Base-by-base conservation (phyloP, 805 yeast genomes). In the Metschnikowia shivogae region DNA sequence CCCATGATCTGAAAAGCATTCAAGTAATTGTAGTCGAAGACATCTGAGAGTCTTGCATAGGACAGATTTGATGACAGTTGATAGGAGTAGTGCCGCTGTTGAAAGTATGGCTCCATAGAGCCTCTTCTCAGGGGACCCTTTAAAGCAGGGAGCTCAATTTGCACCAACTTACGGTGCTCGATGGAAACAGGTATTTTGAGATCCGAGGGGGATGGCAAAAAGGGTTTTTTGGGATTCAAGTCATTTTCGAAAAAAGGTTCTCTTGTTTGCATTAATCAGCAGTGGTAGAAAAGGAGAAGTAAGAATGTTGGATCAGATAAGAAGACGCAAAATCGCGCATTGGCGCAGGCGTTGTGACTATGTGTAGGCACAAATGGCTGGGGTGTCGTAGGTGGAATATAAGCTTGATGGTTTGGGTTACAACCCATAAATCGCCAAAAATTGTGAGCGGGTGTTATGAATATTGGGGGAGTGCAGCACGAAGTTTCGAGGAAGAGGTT, bases 71-170 rank as follows among this genome's bases (percentile, higher is more conserved):
- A 20, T 5, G 52, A 45, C 26, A 44, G 33, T 2, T 45, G 39
- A 10, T 36, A 42, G 5, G 53, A 40, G 28, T 30, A n/a, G 19
- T 45, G 29, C 28, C 41, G 38, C 12, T 36, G 13, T 12, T 42
- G 46, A 37, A 47, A 53, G 42, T 53, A 53, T 6, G 57, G 57
- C 27, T 53, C 56, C 42, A 49, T 48, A 9, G 55, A 52, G 35
- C 39, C 49, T 20, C 56, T 43, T 37, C 57, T 47, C 44, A 35
- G 48, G 11, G 45, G 30, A 4, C 36, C 39, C 12, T 35, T 43
- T 27, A 43, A 39, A 34, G 46, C 43, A 9, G 49, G 46, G 10
- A 47, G 33, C 24, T 45, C 45, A 24, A 44, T 27, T 14, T 35
- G 29, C 17, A 35, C 38, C 40, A 44, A 36, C 34, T 38, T 44